Evolutionary conservation across 2,329 filamentous ascomycete genomes (phyloP), one percentile per base, ranked within the genome.

Genomic region (Elsinoe australis): DNA sequence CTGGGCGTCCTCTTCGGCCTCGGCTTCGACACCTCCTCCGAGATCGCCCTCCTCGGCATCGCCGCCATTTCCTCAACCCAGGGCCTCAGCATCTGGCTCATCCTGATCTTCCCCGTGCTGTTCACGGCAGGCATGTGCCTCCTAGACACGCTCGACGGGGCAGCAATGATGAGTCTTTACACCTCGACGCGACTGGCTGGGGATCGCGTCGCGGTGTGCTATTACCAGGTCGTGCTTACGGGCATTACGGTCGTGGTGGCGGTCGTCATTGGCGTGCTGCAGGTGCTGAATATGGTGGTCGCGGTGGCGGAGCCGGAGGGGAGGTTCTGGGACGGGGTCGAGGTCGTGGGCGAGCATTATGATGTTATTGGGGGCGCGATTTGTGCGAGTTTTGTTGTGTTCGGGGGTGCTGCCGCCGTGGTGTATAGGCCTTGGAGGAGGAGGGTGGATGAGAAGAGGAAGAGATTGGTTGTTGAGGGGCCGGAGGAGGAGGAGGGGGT

Each of bases 111-210:
- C 51, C 92, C 92, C 0, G 65, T 90, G 1, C 70, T 96, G 1
- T 96, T 96, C 59, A 95, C 90, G 0, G 87, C 85, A 1, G 92
- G 87, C 51, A 96, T 98, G 92, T 95, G 89, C 64, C 74, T 96
- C 17, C 72, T 96, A 4, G 92, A 96, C 65, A 95, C 89, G 0
- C 84, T 82, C 0, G 92, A 96, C 58, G 90, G 90, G 18, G 90
- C 90, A 1, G 73, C 95, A 15, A 96, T 96, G 89, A 89, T 95
- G 79, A 82, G 84, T 0, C 72, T 96, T 1, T 96, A 98, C 66
- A 88, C 89, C 0, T 85, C 83, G 31, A 86, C 79, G 9, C 69
- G 83, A 22, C 82, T 94, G 38, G 81, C 86, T 0, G 74, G 84
- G 50, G 89, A 96, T 59, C 76, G 77, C 1, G 79, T 96, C n/a